Evolutionary conservation across 1,139 yeast genomes (phyloP).

Genomic region (Trichomonascaceae sp.): DNA sequence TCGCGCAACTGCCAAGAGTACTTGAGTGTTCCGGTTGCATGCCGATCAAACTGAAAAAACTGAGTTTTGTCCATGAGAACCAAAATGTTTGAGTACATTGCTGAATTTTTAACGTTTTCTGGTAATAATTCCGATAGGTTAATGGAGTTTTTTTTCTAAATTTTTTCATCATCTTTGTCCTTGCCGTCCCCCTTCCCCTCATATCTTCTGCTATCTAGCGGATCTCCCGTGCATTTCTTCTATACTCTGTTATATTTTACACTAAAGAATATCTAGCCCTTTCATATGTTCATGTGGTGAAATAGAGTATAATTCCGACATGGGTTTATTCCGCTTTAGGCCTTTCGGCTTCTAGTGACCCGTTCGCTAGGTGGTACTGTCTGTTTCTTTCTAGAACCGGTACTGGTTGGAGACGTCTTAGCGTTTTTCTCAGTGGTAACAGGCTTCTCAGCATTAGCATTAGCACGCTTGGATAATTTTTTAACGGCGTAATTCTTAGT

Average conservation of each 20-base stretch:
- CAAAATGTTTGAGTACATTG: background rate
- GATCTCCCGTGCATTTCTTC: background rate
- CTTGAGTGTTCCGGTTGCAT: background rate
- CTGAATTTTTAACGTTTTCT: background rate
- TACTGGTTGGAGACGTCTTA: conserved; percentile 5
- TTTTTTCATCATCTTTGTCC: too few relatives aligned
- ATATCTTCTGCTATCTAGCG: too few relatives aligned
- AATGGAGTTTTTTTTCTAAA: too few relatives aligned
- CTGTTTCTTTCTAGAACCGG: background rate
- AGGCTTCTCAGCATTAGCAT: too few relatives aligned
- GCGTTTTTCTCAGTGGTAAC: too few relatives aligned
- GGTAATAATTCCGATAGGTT: too few relatives aligned
- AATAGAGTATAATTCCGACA: background rate
- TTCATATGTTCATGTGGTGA: background rate
- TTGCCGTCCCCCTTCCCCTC: too few relatives aligned
- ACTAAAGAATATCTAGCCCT: background rate
- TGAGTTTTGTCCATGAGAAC: background rate
- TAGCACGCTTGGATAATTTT: conserved; percentile 15
- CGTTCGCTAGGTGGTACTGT: conserved; percentile 8
- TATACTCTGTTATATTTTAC: background rate
- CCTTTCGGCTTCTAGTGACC: conserved; percentile 11
- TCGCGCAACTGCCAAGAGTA: background rate
- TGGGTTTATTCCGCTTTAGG: background rate
- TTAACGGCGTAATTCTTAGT: conserved; percentile 60
- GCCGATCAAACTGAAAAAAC: background rate